A percentile compares a stretch with the other conserved stretches of the same genome.
Conservation (phyloP, 1,284 basidiomycete genomes). For the Tetrapyrgos nigripes region DNA sequence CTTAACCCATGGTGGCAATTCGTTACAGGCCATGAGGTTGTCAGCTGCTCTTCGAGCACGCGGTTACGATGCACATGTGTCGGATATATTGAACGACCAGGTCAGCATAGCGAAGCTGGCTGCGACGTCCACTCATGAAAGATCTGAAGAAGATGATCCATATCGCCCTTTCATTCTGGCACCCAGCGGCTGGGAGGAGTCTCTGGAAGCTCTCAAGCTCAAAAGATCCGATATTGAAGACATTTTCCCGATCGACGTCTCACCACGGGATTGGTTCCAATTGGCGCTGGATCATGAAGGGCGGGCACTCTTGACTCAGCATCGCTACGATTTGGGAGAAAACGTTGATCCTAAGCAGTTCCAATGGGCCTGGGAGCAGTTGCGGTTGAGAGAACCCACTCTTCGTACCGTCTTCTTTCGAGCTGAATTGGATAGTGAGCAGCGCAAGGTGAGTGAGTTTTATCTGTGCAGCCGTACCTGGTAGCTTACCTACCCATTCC, state of each 20-base stretch:
- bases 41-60: background rate
- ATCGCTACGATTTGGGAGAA: slow-evolving; percentile 1
- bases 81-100: slow-evolving; percentile 1
- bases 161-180: slow-evolving; percentile 3
- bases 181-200: background rate
- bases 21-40: slow-evolving; percentile 3
- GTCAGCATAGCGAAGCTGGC: slow-evolving; percentile 2
- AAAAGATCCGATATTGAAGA: slow-evolving; percentile 6
- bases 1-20: background rate
- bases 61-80: background rate
- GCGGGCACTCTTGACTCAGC: slow-evolving; percentile 1
- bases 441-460: background rate
- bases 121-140: background rate
- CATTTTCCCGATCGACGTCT: slow-evolving; percentile 7
- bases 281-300: slow-evolving; percentile 6
- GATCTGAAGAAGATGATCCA: background rate
- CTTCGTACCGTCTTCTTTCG: slow-evolving; percentile 8
- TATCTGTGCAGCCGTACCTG: too few relatives aligned
- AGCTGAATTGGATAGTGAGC: background rate
- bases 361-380: slow-evolving; percentile 5
- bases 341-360: slow-evolving; percentile 9
- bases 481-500: background rate
- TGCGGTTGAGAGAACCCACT: slow-evolving; percentile 6
- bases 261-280: slow-evolving; percentile 1
- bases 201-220: background rate